Conservation (phyloP, 441 rosid species). For the Lepidium campestre region DNA sequence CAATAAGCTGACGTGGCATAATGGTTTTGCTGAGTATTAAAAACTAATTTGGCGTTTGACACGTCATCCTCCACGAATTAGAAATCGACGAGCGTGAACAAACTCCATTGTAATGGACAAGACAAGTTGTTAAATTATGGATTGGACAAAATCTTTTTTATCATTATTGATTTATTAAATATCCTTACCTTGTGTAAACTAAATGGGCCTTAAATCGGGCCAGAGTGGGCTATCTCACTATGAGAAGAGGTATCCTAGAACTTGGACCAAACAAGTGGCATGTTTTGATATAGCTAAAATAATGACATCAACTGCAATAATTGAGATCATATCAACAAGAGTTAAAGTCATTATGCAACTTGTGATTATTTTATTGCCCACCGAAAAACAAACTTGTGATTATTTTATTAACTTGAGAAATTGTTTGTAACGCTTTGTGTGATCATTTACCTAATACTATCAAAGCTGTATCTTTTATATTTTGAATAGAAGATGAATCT, state of each 20-base stretch:
- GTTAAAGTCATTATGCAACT: background rate
- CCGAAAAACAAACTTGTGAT: too few species aligned
- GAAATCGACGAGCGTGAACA: background rate
- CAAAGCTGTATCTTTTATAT: too few species aligned
- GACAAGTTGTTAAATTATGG: background rate
- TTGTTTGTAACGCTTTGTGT: too few species aligned
- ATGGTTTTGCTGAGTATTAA: background rate
- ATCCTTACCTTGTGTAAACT: background rate
- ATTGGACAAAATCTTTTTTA: background rate
- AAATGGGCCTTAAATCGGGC: conserved; percentile 1
- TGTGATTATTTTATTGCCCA: too few species aligned
- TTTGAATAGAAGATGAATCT: too few species aligned
- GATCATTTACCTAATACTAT: too few species aligned
- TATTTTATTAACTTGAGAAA: too few species aligned
- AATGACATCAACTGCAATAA: background rate
- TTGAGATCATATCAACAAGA: background rate
- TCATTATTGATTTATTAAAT: background rate
- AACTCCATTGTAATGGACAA: background rate
- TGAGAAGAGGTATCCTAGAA: background rate
- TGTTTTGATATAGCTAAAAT: background rate
- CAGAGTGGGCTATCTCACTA: background rate
- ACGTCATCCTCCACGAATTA: background rate
- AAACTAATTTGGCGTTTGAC: background rate
- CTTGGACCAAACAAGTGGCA: conserved; percentile 7
- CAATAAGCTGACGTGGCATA: conserved; percentile 12